Evolutionary conservation across 2,329 filamentous ascomycete species (phyloP), one percentile per base, ranked within the genome.

Genomic region (Fusarium sp.): DNA sequence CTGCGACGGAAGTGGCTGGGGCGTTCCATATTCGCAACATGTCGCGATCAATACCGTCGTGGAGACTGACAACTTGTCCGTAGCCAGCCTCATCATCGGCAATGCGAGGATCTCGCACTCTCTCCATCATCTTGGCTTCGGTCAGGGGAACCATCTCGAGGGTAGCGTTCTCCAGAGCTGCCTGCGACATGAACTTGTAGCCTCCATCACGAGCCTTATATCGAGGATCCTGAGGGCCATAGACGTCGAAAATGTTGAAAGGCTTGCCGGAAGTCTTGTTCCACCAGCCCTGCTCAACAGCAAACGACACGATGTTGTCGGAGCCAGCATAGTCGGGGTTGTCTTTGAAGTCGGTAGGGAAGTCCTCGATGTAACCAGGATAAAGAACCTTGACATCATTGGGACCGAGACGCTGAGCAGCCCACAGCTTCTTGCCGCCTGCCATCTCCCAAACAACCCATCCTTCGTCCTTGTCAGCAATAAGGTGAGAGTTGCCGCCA

Each of bases 401-500:
- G 0, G 71, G 50, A 3, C 71, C 71, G 13, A 74, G 69, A 8
- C 69, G 66, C 12, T 73, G 69, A 3, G 71, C 71, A 18, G 71
- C 71, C 71, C 71, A 73, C 3, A 73, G 71, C 3, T 71, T 71
- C 13, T 62, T 46, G 1, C 71, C 71, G 1, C 71, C 71, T 2
- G 71, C 71, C 71, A 73, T 73, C 5, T 73, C 71, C 71, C 71
- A 73, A 5, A 73, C 71, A 2, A 73, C 38, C 71, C 71, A 73
- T 0, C 71, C 71, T 35, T 73, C 71, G 3, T 72, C 66, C 16
- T 72, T 69, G 18, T 73, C 71, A 8, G 71, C 71, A 1, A 73
- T 67, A 5, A 73, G 71, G 24, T 74, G 71, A 10, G 71, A 70
- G 37, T 73, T 73, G 0, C 71, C 71, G 3, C 71, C 71, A 2